Evolutionary conservation across 208 protist genomes (phyloP).

Genomic region (Trypanosoma lewisi): DNA sequence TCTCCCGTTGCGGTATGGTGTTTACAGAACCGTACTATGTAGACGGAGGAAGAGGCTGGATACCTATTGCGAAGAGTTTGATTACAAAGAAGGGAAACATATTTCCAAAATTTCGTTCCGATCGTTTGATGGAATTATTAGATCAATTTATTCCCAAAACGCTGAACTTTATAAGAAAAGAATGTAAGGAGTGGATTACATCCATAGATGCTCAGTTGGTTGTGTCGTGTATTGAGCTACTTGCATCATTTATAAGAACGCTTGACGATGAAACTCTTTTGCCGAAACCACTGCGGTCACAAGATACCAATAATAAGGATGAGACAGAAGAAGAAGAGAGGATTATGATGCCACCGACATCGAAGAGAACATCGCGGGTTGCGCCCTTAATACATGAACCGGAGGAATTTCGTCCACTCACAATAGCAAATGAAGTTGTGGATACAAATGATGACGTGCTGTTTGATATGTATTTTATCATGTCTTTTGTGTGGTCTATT

Average conservation of each 20-base stretch:
- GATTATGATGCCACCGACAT: not conserved
- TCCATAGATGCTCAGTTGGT: conserved; percentile 90
- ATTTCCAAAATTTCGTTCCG: conserved; percentile 43
- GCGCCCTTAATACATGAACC: conserved; percentile 23
- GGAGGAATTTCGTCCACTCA: conserved; percentile 66
- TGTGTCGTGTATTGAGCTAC: conserved; percentile 88
- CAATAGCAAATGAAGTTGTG: conserved; percentile 54
- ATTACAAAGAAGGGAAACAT: conserved; percentile 43
- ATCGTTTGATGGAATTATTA: conserved; percentile 77
- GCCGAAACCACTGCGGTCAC: conserved; percentile 15
- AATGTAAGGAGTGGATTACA: conserved; percentile 89
- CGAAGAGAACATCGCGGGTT: not conserved
- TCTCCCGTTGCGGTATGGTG: conserved; percentile 99
- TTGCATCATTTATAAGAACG: conserved; percentile 74
- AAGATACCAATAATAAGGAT: conserved; percentile 21
- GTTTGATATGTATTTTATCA: conserved; percentile 94
- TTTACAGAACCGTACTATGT: conserved; percentile 95
- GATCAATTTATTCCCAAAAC: conserved; percentile 69
- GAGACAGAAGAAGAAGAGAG: conserved; percentile 28
- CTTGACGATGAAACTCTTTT: conserved; percentile 36
- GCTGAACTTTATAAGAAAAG: conserved; percentile 84
- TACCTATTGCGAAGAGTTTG: conserved; percentile 72
- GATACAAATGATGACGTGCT: conserved; percentile 55
- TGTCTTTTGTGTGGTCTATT: conserved; percentile 96
- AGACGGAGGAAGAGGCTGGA: conserved; percentile 88